Evolutionary conservation across 495 filamentous ascomycete species (phyloP).

Genomic region (Parathielavia hyrcaniae): DNA sequence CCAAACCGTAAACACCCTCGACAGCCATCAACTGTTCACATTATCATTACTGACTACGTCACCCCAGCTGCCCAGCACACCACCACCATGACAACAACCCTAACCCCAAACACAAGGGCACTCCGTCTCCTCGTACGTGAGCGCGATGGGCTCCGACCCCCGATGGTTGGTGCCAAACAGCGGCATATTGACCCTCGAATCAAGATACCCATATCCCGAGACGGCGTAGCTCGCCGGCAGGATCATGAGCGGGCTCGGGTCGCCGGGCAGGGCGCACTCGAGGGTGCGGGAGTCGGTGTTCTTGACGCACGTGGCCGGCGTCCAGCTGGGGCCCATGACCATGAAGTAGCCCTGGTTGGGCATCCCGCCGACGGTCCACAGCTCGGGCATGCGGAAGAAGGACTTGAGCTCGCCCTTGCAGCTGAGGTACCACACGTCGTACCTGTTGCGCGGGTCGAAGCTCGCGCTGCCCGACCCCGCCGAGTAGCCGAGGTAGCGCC

Average conservation of each 20-base stretch:
- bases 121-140: not conserved
- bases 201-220: not conserved
- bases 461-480: not conserved
- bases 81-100: not conserved
- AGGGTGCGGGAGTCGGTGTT: not conserved
- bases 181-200: not conserved
- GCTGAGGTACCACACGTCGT: not conserved
- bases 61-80: not conserved
- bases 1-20: not conserved
- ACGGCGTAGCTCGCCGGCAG: not conserved
- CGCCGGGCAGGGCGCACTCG: not conserved
- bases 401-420: not conserved
- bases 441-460: not conserved
- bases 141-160: not conserved
- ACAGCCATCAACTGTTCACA: too few relatives aligned
- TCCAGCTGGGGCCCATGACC: not conserved
- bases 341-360: not conserved
- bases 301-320: not conserved
- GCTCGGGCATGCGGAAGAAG: not conserved
- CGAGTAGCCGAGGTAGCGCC: not conserved
- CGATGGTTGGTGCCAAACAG: not conserved
- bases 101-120: not conserved
- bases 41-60: too few relatives aligned
- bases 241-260: not conserved
- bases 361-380: not conserved